Evolutionary conservation across 805 yeast species (phyloP).

Genomic region (Candida orba): DNA sequence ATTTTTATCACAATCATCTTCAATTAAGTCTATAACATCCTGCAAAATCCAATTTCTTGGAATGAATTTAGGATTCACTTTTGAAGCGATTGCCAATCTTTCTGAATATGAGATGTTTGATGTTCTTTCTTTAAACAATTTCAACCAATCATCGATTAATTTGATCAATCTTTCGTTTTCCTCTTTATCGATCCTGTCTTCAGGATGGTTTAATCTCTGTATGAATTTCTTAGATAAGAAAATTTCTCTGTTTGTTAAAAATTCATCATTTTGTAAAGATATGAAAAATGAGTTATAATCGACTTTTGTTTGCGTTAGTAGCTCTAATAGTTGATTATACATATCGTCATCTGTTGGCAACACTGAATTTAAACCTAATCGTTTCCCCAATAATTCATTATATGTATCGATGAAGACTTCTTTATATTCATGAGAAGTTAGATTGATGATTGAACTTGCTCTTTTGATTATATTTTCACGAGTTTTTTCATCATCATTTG

Average conservation of each 20-base stretch:
- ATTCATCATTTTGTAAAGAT: conserved; percentile 42
- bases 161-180: conserved; percentile 34
- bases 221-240: conserved; percentile 24
- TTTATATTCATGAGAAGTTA: conserved; percentile 60
- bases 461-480: conserved; percentile 41
- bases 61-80: conserved; percentile 68
- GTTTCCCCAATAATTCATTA: conserved; percentile 45
- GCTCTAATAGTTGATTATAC: conserved; percentile 38
- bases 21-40: conserved; percentile 60
- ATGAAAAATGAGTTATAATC: conserved; percentile 81
- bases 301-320: conserved; percentile 52
- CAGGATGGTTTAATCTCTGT: conserved; percentile 17
- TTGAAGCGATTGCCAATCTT: conserved; percentile 36
- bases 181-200: conserved; percentile 28
- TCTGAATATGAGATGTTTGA: conserved; percentile 30
- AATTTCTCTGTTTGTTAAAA: conserved; percentile 27
- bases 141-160: conserved; percentile 45
- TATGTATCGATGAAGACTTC: conserved; percentile 53
- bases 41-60: conserved; percentile 85
- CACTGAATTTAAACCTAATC: conserved; percentile 58
- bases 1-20: conserved; percentile 45
- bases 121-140: conserved; percentile 38
- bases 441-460: conserved; percentile 57
- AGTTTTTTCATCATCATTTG: conserved; percentile 36
- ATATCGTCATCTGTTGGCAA: conserved; percentile 33